Percentiles rank a stretch among this genome's conserved stretches.
phyloP scores from a whole-genome alignment of 2,329 filamentous ascomycete genomes.

The Trichoderma harzianum region DNA sequence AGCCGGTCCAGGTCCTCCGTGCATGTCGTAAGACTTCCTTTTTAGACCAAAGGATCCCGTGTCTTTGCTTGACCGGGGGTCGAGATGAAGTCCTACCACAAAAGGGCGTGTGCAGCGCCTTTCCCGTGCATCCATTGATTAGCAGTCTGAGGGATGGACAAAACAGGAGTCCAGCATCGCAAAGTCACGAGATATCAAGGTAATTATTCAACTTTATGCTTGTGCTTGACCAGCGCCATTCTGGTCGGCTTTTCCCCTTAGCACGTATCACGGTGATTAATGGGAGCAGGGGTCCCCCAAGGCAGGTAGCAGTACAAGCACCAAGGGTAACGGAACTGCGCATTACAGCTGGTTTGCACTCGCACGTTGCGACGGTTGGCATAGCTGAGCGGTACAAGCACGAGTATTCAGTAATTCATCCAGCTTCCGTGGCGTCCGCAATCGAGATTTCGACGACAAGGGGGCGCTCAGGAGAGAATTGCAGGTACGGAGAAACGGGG shows the following conservation, averaged over 20 bases:
- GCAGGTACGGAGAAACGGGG: conserved; percentile 12
- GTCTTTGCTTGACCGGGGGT: neutral
- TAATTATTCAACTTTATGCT: neutral
- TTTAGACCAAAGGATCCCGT: neutral
- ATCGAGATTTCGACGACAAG: conserved; percentile 12
- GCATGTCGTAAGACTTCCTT: neutral
- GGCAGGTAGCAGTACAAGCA: neutral
- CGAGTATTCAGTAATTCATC: neutral
- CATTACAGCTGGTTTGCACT: neutral
- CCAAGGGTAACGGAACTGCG: neutral
- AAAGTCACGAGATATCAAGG: neutral
- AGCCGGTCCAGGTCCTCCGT: neutral
- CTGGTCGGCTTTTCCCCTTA: neutral
- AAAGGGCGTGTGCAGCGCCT: neutral
- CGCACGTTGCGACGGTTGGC: neutral
- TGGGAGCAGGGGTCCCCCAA: neutral
- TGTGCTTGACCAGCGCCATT: neutral
- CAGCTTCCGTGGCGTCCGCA: neutral
- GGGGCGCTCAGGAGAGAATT: conserved; percentile 9
- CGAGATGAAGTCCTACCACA: conserved; percentile 1
- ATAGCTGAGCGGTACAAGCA: neutral
- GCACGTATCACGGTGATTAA: conserved; percentile 8
- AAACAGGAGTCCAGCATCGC: neutral
- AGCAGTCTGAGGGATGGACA: neutral
- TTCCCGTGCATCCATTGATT: neutral